These are phyloP conservation scores for Tolypocladium album DNA, from an alignment of 2,329 filamentous ascomycete species.

Conservation along the genomic window DNA sequence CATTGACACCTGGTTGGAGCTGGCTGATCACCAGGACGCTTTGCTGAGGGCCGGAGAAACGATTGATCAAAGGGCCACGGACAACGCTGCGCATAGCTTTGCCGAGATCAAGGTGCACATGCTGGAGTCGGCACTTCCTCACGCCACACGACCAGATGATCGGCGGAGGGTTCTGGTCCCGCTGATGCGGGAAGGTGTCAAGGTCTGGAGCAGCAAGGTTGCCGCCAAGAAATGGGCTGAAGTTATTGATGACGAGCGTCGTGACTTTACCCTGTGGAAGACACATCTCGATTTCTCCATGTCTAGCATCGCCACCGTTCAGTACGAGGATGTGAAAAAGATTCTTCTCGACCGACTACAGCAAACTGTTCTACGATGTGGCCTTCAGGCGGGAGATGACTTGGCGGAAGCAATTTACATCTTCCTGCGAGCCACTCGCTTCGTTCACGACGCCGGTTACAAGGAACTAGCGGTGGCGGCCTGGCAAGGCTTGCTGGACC, in stretches of 20 bases:
- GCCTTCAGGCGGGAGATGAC: slow-evolving; percentile 1
- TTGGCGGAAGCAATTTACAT: slow-evolving; percentile 46
- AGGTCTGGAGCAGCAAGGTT: slow-evolving; percentile 58
- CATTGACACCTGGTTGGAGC: slow-evolving; percentile 60
- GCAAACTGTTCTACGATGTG: slow-evolving; percentile 5
- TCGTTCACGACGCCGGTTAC: slow-evolving; percentile 69
- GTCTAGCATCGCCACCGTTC: slow-evolving; percentile 54
- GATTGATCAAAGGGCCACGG: slow-evolving; percentile 33
- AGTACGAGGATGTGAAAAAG: slow-evolving; percentile 53
- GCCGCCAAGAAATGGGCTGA: slow-evolving; percentile 56
- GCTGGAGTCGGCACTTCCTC: slow-evolving; percentile 63
- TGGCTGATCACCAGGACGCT: slow-evolving; percentile 69
- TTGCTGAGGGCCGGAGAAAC: slow-evolving; percentile 44
- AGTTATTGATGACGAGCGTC: slow-evolving; percentile 14
- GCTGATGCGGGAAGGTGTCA: slow-evolving; percentile 63
- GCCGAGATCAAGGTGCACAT: slow-evolving; percentile 73
- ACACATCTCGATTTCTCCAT: slow-evolving; percentile 64
- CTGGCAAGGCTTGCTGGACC: slow-evolving; percentile 77
- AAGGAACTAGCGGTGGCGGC: slow-evolving; percentile 63
- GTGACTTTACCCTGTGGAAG: slow-evolving; percentile 55
- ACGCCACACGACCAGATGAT: slow-evolving; percentile 33
- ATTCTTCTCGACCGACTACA: slow-evolving; percentile 44
- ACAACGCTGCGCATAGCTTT: slow-evolving; percentile 55
- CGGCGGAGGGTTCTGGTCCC: slow-evolving; percentile 53
- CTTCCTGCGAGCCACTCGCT: slow-evolving; percentile 61